Percentiles rank a stretch among this genome's conserved stretches.
Evolutionary conservation across 2,329 filamentous ascomycete genomes (phyloP).

Genomic region (Penicillium sp.): DNA sequence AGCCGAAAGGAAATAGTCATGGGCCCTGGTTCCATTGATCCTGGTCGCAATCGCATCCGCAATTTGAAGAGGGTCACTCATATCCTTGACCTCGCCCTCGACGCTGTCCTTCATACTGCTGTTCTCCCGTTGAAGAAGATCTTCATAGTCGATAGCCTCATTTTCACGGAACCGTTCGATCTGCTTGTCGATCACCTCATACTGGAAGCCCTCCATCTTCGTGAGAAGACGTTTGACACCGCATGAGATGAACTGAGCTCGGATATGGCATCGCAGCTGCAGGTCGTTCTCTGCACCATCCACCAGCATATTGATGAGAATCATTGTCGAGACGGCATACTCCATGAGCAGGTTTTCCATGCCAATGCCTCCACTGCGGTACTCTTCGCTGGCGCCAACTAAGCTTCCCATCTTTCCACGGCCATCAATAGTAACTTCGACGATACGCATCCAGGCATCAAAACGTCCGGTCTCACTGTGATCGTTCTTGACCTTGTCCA

Average conservation of each 20-base stretch:
- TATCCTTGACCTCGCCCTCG: slow-evolving; percentile 80
- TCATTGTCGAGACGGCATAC: slow-evolving; percentile 90
- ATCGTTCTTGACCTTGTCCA: slow-evolving; percentile 84
- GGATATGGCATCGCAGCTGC: slow-evolving; percentile 85
- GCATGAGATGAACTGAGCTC: slow-evolving; percentile 91
- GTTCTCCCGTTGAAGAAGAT: slow-evolving; percentile 85
- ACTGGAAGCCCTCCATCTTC: slow-evolving; percentile 98
- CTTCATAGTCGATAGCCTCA: slow-evolving; percentile 96
- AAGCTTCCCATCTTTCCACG: slow-evolving; percentile 98
- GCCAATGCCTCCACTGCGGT: slow-evolving; percentile 90
- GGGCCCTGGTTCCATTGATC: slow-evolving; percentile 73
- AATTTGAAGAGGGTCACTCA: slow-evolving; percentile 89
- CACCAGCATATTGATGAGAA: slow-evolving; percentile 93
- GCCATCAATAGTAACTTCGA: slow-evolving; percentile 94
- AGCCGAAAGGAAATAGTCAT: slow-evolving; percentile 93
- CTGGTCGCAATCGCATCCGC: slow-evolving; percentile 87
- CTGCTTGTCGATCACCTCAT: slow-evolving; percentile 97
- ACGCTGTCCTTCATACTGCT: slow-evolving; percentile 84
- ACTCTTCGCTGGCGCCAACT: slow-evolving; percentile 92
- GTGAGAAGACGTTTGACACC: slow-evolving; percentile 88
- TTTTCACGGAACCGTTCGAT: slow-evolving; percentile 89
- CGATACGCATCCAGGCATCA: slow-evolving; percentile 97
- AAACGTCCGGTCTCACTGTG: slow-evolving; percentile 92
- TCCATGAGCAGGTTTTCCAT: slow-evolving; percentile 99
- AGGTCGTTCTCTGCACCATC: slow-evolving; percentile 86